A percentile compares a stretch with the other conserved stretches of the same genome.
phyloP scores from a whole-genome alignment of 2,329 filamentous ascomycete species.

The Cercospora sojina region DNA sequence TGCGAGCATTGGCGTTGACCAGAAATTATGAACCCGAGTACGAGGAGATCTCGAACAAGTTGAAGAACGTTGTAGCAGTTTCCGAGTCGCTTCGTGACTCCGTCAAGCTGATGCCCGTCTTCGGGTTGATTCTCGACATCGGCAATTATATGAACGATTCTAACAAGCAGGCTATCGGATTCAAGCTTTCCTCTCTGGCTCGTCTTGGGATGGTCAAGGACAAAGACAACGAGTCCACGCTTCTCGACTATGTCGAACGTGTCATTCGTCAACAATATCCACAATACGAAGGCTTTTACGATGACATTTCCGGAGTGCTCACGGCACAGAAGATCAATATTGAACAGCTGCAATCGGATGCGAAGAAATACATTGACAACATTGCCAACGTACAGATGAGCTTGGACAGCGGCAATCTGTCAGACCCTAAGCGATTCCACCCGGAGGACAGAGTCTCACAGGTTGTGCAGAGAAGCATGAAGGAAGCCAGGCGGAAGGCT shows the following conservation, averaged over 20 bases:
- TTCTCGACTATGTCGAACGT: constrained; percentile 92
- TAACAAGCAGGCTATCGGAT: constrained; percentile 95
- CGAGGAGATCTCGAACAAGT: constrained; percentile 81
- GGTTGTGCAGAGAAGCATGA: constrained; percentile 90
- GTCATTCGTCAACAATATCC: constrained; percentile 96
- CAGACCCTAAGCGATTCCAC: constrained; percentile 96
- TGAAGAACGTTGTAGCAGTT: constrained; percentile 80
- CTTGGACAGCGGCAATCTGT: constrained; percentile 88
- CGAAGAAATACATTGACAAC: constrained; percentile 89
- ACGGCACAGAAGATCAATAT: constrained; percentile 87
- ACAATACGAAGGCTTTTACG: constrained; percentile 85
- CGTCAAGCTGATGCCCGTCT: constrained; percentile 89
- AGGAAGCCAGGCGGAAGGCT: constrained; percentile 91
- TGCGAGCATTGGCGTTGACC: constrained; percentile 84
- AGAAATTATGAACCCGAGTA: constrained; percentile 84
- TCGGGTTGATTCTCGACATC: constrained; percentile 93
- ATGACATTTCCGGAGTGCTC: constrained; percentile 79
- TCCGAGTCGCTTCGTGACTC: constrained; percentile 89
- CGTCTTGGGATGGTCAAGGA: constrained; percentile 97
- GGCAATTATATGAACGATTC: constrained; percentile 99
- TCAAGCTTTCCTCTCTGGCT: constrained; percentile 93
- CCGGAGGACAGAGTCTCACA: constrained; percentile 92
- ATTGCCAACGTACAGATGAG: constrained; percentile 91
- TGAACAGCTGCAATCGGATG: constrained; percentile 83
- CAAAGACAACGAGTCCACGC: constrained; percentile 95